Evolutionary conservation across 768 basidiomycete genomes (phyloP).

Genomic region (Boletellus ananas): DNA sequence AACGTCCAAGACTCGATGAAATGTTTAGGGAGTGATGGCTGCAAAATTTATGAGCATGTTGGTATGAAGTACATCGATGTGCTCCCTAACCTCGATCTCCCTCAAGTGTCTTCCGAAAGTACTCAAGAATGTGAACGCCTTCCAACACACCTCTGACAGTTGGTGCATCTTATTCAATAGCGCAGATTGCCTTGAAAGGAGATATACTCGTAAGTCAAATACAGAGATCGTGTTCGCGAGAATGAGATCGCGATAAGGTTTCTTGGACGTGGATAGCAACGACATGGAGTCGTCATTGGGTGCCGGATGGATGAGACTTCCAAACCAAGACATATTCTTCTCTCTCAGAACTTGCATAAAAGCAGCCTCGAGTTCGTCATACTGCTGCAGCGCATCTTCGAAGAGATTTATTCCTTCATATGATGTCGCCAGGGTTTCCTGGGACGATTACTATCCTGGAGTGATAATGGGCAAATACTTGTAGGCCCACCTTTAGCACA

Average conservation of each 20-base stretch:
- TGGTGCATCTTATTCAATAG: constrained; percentile 68
- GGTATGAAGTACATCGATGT: neutral
- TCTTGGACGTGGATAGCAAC: constrained; percentile 72
- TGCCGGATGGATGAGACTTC: constrained; percentile 68
- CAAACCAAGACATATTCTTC: constrained; percentile 90
- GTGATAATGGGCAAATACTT: neutral
- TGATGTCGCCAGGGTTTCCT: constrained; percentile 94
- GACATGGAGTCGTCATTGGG: constrained; percentile 76
- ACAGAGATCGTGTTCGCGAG: constrained; percentile 86
- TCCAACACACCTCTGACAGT: constrained; percentile 66
- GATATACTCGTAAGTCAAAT: constrained; percentile 90
- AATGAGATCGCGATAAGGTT: constrained; percentile 87
- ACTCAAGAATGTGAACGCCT: constrained; percentile 70
- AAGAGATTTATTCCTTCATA: constrained; percentile 86
- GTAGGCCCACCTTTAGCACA: constrained; percentile 74
- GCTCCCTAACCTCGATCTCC: constrained; percentile 60
- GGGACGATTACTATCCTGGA: constrained; percentile 6
- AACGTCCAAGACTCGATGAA: constrained; percentile 95
- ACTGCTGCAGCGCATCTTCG: constrained; percentile 86
- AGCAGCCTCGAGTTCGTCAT: constrained; percentile 85
- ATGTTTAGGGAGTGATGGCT: constrained; percentile 55
- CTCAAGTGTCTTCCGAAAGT: constrained; percentile 72
- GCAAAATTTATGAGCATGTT: constrained; percentile 19
- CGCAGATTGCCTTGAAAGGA: constrained; percentile 81
- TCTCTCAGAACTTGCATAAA: constrained; percentile 75